These are phyloP conservation scores for Microthyrium microscopicum DNA, from an alignment of 2,329 filamentous ascomycete genomes.

Conservation along the genomic window DNA sequence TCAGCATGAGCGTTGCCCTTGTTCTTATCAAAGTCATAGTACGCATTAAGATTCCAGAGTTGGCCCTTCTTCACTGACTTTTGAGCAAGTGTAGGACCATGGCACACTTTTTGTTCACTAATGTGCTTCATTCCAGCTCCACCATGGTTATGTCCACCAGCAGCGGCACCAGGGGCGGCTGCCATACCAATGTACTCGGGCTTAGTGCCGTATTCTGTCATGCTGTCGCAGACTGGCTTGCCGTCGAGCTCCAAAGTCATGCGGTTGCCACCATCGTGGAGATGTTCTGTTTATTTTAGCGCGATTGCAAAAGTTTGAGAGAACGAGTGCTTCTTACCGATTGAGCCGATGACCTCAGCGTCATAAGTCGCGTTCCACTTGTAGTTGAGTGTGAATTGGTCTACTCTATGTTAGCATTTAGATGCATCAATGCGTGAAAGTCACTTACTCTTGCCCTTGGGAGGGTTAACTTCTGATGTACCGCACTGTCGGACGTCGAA, in stretches of 20 bases:
- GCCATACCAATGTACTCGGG: conserved; percentile 1
- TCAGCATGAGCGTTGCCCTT: conserved; percentile 2
- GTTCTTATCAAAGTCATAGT: conserved; percentile 7
- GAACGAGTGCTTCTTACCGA: conserved; percentile 2
- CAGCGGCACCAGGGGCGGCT: neutral
- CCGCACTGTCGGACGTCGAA: conserved; percentile 7
- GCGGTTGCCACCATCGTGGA: conserved; percentile 4
- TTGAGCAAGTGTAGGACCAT: neutral
- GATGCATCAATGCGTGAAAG: too few relatives aligned
- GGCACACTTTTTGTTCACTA: conserved; percentile 2
- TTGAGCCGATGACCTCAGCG: conserved; percentile 3
- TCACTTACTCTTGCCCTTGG: neutral
- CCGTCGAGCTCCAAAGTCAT: conserved; percentile 1
- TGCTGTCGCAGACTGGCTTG: conserved; percentile 3
- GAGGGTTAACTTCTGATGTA: conserved; percentile 7
- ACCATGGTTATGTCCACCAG: neutral
- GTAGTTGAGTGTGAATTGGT: neutral
- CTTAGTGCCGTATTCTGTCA: neutral
- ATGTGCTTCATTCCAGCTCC: conserved; percentile 2
- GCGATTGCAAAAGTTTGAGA: neutral
- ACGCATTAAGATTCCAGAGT: conserved; percentile 1
- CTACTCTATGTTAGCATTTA: neutral
- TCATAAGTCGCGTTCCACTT: conserved; percentile 4
- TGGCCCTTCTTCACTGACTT: conserved; percentile 5
- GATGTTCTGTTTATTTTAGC: neutral